Evolutionary conservation across 2,329 filamentous ascomycete species (phyloP).

Genomic region (Coleophoma cylindrospora): DNA sequence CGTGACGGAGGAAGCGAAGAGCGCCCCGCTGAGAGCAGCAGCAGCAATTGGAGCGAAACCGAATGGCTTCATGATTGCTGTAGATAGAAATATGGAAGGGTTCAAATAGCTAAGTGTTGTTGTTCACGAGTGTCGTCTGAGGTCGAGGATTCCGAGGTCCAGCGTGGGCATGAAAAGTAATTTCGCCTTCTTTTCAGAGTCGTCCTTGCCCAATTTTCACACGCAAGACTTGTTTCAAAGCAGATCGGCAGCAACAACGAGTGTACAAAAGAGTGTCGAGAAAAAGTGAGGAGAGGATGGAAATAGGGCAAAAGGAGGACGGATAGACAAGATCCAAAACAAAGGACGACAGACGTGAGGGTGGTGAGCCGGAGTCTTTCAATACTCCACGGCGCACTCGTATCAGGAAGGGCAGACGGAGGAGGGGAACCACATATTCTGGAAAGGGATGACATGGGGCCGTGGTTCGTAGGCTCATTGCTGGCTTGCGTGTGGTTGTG

Average conservation of each 20-base stretch:
- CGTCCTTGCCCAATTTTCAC: not conserved
- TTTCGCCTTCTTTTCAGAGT: not conserved
- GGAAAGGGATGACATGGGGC: slow-evolving; percentile 1
- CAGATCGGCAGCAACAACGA: not conserved
- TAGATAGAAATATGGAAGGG: not conserved
- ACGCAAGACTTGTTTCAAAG: slow-evolving; percentile 1
- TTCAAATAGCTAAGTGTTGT: not conserved
- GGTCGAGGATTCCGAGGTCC: not conserved
- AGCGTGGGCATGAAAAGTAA: not conserved
- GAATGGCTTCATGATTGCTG: slow-evolving; percentile 47
- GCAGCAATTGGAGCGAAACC: slow-evolving; percentile 33
- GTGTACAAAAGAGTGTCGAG: slow-evolving; percentile 13
- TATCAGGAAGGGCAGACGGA: no score
- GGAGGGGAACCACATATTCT: not conserved
- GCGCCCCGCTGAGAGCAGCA: slow-evolving; percentile 42
- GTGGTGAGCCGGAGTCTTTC: no score
- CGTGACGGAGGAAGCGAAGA: slow-evolving; percentile 41
- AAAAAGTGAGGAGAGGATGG: slow-evolving; percentile 9
- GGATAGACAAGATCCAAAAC: slow-evolving; percentile 13
- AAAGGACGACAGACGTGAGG: no score
- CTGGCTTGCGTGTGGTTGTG: no score
- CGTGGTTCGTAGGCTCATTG: not conserved
- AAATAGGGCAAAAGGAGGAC: slow-evolving; percentile 4
- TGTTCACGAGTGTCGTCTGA: slow-evolving; percentile 15
- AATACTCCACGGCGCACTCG: no score